Evolutionary conservation across 148 eudicot genomes (phyloP), one percentile per base, ranked within the genome.

Genomic region (Diospyros kaki): DNA sequence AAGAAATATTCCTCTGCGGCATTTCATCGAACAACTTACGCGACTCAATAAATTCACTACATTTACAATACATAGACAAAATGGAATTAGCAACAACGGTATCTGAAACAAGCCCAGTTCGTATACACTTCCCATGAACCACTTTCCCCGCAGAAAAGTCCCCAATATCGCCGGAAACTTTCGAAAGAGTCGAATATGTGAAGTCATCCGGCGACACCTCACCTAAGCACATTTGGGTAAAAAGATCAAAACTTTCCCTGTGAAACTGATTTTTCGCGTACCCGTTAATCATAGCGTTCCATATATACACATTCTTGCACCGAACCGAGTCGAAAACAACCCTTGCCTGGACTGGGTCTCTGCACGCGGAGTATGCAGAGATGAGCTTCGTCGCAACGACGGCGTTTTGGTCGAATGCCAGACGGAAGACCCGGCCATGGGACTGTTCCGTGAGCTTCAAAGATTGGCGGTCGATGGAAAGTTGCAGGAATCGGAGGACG

Each of bases 1-100:
- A 81, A 51, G 83, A 82, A 13, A 75, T 78, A 66, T 43, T 83
- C 48, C 79, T 86, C 2, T 69, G 76, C 51, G 83, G 81, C 89
- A 86, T 86, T 76, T 83, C 85, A 48, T 76, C 86, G 14, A 86
- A 86, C 81, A 86, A 63, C 48, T 81, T 79, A n/a, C 61, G 50
- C 1, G 78, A 58, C 63, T 65, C 82, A 12, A 6, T 6, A 64
- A 81, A 67, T 4, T 44, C 41, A 48, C 52, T 79, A 68, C 81
- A 83, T 71, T 75, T 83, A n/a, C 76, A 18, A 46, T 83, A 86
- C 86, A 83, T 76, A n/a, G 58, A 69, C 75, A 81, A 59, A 65
- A 86, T 39, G 2, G 86, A 76, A 46, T 83, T 79, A 3, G 53
- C 59, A 58, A 83, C 83, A 3, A 83, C 77, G 1, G 54, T 42